Evolutionary conservation across 2,329 filamentous ascomycete species (phyloP), one percentile per base, ranked within the genome.

Genomic region (Sporothrix pallida): DNA sequence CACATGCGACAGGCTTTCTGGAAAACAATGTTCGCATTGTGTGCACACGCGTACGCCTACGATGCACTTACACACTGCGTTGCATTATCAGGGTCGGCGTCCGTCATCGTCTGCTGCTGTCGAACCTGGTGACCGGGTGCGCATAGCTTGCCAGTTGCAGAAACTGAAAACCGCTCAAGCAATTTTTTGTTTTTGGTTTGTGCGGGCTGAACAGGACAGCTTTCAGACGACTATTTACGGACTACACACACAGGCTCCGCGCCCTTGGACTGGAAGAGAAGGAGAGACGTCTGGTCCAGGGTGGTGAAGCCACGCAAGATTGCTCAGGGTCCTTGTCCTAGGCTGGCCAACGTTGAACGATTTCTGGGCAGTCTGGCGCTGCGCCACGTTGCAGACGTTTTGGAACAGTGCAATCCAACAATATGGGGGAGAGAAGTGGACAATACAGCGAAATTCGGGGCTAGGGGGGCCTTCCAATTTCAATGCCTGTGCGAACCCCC

Each of bases 351-450:
- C 46, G 5, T 68, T 68, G 63, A 68, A 26, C 63, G 46, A 23
- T 31, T 52, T 50, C 44, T 52, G 23, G 63, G 44, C 46, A 17
- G 44, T 52, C 23, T 68, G 12, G 20, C 37, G 69, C 52, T 71
- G 54, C 69, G 69, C 69, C 69, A 62, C 69, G 23, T 46, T 31
- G 70, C 15, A 71, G n/a, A 26, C 50, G 42, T 48, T 71, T 60
- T 63, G 56, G 56, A 62, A 52, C 56, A 50, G 17, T 12, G 26
- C 12, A 37, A 37, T 37, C 31, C 7, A 37, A 37, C 26, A 31
- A 46, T 15, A 69, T 52, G 23, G 42, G 1, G n/a, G 46, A 26
- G 17, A 31, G 26, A 62, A 17, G 60, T 65, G 20, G 12, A 42
- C 56, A 60, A 15, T 20, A n/a, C 37, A n/a, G 37, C 42, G n/a